phyloP scores from a whole-genome alignment of 1,284 basidiomycete species.

The Ganoderma boninense region DNA sequence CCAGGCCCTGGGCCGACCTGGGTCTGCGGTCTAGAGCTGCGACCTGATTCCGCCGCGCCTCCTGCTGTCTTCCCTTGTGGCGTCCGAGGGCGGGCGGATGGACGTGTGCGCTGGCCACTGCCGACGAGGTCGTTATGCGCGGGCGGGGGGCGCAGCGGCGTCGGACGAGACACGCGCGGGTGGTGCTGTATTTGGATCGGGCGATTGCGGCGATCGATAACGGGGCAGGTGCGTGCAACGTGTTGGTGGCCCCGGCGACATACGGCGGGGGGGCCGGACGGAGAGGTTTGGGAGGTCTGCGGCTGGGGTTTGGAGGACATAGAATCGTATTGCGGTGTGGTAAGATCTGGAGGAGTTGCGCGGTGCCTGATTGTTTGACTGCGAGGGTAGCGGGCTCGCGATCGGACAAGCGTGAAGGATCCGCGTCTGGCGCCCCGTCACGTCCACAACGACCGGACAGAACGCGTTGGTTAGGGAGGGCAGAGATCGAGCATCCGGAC shows the following conservation, averaged over 20 bases:
- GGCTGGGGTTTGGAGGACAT: neutral
- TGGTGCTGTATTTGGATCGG: conserved; percentile 7
- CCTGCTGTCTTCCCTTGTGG: neutral
- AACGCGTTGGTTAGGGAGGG: too few relatives aligned
- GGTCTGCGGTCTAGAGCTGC: conserved; percentile 2
- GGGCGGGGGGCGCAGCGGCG: neutral
- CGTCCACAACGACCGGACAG: too few relatives aligned
- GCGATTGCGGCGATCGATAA: conserved; percentile 30
- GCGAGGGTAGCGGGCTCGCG: conserved; percentile 24
- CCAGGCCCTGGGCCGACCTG: neutral
- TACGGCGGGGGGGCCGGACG: conserved; percentile 15
- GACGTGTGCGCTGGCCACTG: neutral
- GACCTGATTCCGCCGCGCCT: conserved; percentile 5
- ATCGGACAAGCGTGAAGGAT: neutral
- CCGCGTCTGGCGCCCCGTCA: too few relatives aligned
- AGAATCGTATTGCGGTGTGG: conserved; percentile 7
- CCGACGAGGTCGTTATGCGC: conserved; percentile 1
- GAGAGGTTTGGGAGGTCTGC: neutral
- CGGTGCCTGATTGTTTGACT: conserved; percentile 35
- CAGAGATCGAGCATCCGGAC: too few relatives aligned
- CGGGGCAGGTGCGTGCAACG: conserved; percentile 26
- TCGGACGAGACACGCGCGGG: neutral
- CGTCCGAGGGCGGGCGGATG: neutral
- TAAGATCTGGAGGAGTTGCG: conserved; percentile 26
- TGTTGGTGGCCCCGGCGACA: conserved; percentile 8